Conservation (phyloP, 768 basidiomycete species). For the Ramaria rubella region DNA sequence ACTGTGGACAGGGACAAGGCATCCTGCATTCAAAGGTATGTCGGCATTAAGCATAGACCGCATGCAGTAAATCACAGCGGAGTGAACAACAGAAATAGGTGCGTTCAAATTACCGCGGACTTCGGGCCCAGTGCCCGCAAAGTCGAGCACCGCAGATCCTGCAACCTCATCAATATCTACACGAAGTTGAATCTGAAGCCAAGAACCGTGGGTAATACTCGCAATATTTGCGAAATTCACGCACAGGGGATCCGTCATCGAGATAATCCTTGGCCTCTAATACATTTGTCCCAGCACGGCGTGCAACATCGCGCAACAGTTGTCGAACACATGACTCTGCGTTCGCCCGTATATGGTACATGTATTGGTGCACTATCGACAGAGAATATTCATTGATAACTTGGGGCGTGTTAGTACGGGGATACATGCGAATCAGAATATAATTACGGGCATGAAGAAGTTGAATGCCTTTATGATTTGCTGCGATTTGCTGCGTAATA, state of each 20-base stretch:
- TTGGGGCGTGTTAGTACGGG: constrained; percentile 22
- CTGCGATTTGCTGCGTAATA: constrained; percentile 72
- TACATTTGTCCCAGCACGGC: constrained; percentile 55
- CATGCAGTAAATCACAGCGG: constrained; percentile 86
- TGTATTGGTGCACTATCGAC: constrained; percentile 85
- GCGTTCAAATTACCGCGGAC: constrained; percentile 81
- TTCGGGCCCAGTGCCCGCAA: constrained; percentile 76
- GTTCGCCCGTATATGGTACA: constrained; percentile 84
- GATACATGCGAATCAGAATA: not conserved
- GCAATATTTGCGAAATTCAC: too few species aligned
- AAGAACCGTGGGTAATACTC: too few species aligned
- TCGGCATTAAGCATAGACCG: constrained; percentile 78
- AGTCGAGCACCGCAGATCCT: constrained; percentile 82
- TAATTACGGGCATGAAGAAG: constrained; percentile 72
- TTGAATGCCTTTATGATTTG: constrained; percentile 87
- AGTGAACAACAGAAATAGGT: constrained; percentile 81
- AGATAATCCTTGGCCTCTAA: constrained; percentile 76
- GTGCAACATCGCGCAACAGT: constrained; percentile 68
- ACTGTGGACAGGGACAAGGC: constrained; percentile 81
- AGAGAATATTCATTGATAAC: constrained; percentile 85
- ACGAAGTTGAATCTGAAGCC: constrained; percentile 55
- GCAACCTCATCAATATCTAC: constrained; percentile 69
- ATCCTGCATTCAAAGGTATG: constrained; percentile 92
- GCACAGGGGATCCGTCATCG: constrained; percentile 80
- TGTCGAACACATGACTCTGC: constrained; percentile 84